A percentile compares a stretch with the other conserved stretches of the same genome.
These are phyloP conservation scores for Linum tenue DNA, from an alignment of 345 rosid species.

Conservation along the genomic window DNA sequence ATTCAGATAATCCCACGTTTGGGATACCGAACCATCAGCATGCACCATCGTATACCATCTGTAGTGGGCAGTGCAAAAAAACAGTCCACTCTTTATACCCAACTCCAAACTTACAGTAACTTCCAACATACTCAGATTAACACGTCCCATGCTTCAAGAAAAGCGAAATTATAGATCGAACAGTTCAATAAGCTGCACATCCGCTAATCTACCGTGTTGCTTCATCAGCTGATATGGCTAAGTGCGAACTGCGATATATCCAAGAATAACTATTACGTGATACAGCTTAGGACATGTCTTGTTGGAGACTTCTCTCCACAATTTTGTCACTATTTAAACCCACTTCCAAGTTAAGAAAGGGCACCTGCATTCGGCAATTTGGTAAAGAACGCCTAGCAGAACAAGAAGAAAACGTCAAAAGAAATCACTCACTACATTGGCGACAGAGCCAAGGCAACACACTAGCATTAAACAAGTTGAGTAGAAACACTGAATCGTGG, in stretches of 20 bases:
- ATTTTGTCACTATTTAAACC: too few species aligned
- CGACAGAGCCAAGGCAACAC: too few species aligned
- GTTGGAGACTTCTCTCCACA: background rate
- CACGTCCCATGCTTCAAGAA: too few species aligned
- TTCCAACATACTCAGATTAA: background rate
- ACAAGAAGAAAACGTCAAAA: background rate
- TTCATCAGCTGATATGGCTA: background rate
- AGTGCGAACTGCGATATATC: background rate
- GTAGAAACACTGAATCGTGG: too few species aligned
- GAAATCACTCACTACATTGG: too few species aligned
- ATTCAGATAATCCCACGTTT: conserved; percentile 46
- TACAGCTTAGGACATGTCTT: background rate
- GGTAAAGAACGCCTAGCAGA: background rate
- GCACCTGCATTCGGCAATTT: background rate
- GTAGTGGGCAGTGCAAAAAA: conserved; percentile 12
- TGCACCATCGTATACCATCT: conserved; percentile 98
- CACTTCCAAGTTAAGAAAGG: background rate
- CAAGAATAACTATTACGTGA: background rate
- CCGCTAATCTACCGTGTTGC: too few species aligned
- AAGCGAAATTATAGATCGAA: too few species aligned
- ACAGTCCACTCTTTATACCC: background rate
- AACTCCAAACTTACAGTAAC: background rate
- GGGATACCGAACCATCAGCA: conserved; percentile 67
- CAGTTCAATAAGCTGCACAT: too few species aligned
- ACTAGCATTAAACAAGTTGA: too few species aligned